These are phyloP conservation scores for Astragalus membranaceus DNA, from an alignment of 306 rosid genomes.

Conservation along the genomic window DNA sequence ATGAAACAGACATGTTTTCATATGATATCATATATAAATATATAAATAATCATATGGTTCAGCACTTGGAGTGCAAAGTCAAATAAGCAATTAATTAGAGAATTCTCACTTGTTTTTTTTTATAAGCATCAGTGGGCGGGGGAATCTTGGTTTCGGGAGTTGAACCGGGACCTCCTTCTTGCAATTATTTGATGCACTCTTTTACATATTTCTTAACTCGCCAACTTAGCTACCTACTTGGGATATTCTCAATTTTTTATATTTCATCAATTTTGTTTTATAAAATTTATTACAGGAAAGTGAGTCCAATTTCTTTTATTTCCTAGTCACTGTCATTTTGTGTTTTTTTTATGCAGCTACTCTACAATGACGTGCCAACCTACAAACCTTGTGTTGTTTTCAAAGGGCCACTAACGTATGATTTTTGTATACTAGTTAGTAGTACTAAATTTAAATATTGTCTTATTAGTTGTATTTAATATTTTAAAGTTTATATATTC, in stretches of 20 bases:
- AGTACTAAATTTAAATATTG: not conserved
- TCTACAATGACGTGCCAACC: not conserved
- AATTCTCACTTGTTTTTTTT: not conserved
- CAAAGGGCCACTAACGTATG: not conserved
- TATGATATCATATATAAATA: not conserved
- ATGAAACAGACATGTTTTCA: slow-evolving; percentile 30
- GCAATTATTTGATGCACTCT: no score
- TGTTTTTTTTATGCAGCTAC: not conserved
- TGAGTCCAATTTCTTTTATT: not conserved
- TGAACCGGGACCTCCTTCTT: no score
- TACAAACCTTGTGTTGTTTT: not conserved
- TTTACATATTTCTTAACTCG: no score
- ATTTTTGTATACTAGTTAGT: not conserved
- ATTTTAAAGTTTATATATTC: not conserved
- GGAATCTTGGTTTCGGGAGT: no score
- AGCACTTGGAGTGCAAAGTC: not conserved
- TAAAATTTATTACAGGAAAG: not conserved
- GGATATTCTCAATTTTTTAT: no score
- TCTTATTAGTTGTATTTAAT: not conserved
- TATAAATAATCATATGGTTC: not conserved
- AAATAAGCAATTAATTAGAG: not conserved
- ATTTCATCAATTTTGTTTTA: not conserved
- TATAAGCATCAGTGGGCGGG: no score
- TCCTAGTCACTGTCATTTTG: not conserved
- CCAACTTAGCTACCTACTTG: no score